Base-by-base conservation (phyloP, 805 yeast genomes). In the Suhomyces prunicola region DNA sequence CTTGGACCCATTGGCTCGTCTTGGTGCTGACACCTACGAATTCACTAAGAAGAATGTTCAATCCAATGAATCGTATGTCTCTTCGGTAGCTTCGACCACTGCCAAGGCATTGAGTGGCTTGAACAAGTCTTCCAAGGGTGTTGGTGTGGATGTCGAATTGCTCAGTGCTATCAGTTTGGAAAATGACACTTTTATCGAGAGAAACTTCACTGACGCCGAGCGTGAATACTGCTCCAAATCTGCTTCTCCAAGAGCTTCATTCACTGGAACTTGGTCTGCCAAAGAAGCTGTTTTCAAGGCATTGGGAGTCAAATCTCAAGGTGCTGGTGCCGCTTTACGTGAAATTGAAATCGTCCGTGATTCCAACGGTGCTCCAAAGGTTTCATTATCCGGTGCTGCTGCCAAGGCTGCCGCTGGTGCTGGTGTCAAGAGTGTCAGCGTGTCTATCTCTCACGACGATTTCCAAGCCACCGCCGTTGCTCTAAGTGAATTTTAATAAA, bases 221-320 rank as follows among this genome's bases (percentile, higher is more conserved):
- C 85, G 86, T 60, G 77, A 75, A 35, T 94, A 94, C 79, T 91
- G 97, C 71, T 60, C 71, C 55, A 67, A 76, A 33, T 84, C 97
- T 31, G 79, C 97, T 44, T 80, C 80, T 59, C 89, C 94, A 49
- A 88, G 84, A 65, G 90, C 98, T 12, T 90, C 97, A 3, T 94
- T 82, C 73, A 91, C 99, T 26, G 99, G 99, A 47, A 88, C 96
- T 44, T 94, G 99, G 99, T 90, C 97, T 29, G 99, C 99, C 45
- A 94, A 94, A 76, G 99, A 94, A 77, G 99, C 99, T 44, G 97
- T 92, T 35, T 94, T 94, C 86, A 94, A 94, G 78, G 89, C 97
- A 17, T 79, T 94, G 66, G 92, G 94, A 56, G 96, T 90, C 57
- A 81, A 82, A 66, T 85, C 96, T 46, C 83, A 85, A 68, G 99